Conservation (phyloP, 2,329 filamentous ascomycete genomes). For the Aspergillus niger region DNA sequence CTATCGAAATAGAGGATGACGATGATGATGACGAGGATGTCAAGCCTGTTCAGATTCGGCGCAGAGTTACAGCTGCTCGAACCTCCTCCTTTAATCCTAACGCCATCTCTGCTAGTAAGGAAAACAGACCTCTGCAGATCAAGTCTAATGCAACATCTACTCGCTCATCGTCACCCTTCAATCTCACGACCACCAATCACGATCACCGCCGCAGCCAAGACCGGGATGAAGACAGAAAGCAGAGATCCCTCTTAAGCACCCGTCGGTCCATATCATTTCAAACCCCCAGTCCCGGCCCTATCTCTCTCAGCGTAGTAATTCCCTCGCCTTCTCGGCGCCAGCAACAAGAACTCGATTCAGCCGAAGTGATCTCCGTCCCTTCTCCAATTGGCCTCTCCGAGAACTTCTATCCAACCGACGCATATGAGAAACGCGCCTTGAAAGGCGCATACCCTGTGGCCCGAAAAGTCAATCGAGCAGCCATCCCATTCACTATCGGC, state of each 20-base stretch:
- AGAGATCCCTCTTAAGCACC: not conserved
- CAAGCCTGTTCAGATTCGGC: too few species aligned
- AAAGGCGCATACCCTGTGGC: slow-evolving; percentile 23
- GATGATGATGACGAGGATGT: too few species aligned
- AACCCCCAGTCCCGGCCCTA: slow-evolving; percentile 4
- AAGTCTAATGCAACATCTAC: not conserved
- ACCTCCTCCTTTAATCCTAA: too few species aligned
- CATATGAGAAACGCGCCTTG: slow-evolving; percentile 19
- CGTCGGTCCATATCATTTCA: slow-evolving; percentile 5
- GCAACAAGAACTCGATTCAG: slow-evolving; percentile 17
- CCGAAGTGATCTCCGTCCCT: slow-evolving; percentile 5
- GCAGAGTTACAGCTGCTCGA: too few species aligned
- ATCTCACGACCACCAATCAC: not conserved
- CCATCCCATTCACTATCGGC: slow-evolving; percentile 14
- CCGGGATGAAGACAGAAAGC: not conserved
- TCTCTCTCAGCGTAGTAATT: slow-evolving; percentile 24
- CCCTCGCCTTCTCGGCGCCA: slow-evolving; percentile 27
- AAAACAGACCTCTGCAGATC: too few species aligned
- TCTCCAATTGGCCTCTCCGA: slow-evolving; percentile 22
- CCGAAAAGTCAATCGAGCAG: slow-evolving; percentile 17
- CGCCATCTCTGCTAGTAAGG: too few species aligned
- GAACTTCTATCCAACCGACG: slow-evolving; percentile 27
- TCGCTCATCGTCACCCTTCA: not conserved
- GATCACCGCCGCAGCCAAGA: not conserved
- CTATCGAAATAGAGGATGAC: too few species aligned